These are phyloP conservation scores for Anthracocystis panici-leucophaei DNA, from an alignment of 1,284 basidiomycete species.

Conservation along the genomic window DNA sequence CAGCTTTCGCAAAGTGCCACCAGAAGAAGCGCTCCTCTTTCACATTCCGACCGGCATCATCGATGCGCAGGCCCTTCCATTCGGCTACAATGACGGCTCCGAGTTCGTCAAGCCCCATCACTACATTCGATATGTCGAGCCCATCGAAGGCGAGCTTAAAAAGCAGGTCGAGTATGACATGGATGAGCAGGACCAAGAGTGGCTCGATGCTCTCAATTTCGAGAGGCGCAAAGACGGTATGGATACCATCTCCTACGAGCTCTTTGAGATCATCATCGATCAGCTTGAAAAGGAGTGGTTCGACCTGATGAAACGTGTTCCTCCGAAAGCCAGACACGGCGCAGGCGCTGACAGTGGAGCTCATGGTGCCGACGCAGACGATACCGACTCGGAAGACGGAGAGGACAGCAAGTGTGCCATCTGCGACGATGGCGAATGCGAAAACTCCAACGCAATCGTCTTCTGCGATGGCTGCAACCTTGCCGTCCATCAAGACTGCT, in stretches of 20 bases:
- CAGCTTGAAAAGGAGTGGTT: constrained; percentile 99
- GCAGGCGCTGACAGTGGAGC: constrained; percentile 28
- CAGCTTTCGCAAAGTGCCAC: constrained; percentile 59
- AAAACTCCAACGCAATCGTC: constrained; percentile 98
- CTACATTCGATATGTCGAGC: constrained; percentile 92
- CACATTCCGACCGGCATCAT: constrained; percentile 50
- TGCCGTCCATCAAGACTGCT: constrained; percentile 99
- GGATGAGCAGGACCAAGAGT: constrained; percentile 99
- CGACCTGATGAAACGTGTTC: constrained; percentile 74
- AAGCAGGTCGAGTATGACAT: constrained; percentile 98
- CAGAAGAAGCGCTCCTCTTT: constrained; percentile 51
- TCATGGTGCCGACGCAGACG: constrained; percentile 39
- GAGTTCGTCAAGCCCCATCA: constrained; percentile 82
- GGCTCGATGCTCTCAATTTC: constrained; percentile 87
- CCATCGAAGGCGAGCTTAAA: constrained; percentile 89
- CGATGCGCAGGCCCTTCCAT: constrained; percentile 56
- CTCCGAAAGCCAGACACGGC: constrained; percentile 41
- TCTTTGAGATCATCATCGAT: constrained; percentile 97
- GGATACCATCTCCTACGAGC: constrained; percentile 77
- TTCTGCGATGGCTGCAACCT: constrained; percentile 99
- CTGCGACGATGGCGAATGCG: constrained; percentile 97
- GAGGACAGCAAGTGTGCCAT: constrained; percentile 84
- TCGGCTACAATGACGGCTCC: constrained; percentile 77
- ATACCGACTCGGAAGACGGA: constrained; percentile 48
- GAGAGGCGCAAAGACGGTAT: constrained; percentile 84